Percentiles rank a stretch among this genome's conserved stretches.
Conservation (phyloP, 176 grass and related monocot genomes). For the Rhynchospora breviuscula region DNA sequence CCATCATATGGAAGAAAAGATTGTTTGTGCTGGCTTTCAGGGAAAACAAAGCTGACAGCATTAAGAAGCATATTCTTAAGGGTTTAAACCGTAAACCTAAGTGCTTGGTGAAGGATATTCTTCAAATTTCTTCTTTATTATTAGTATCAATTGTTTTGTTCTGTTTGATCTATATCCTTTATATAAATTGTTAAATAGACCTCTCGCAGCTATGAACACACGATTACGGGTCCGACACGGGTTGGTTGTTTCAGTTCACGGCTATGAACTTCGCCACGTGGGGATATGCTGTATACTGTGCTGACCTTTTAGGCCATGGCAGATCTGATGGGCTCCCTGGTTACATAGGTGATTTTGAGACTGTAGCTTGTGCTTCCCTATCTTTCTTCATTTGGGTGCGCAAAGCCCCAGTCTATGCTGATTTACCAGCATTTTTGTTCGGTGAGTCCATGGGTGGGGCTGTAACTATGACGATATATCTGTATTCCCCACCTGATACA, state of each 20-base stretch:
- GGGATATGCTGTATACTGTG: slow-evolving; percentile 68
- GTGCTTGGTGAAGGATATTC: no score
- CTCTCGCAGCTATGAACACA: no score
- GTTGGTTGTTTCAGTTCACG: slow-evolving; percentile 59
- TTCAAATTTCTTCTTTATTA: no score
- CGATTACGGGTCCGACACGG: slow-evolving; percentile 58
- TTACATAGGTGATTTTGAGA: slow-evolving; percentile 62
- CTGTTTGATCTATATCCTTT: no score
- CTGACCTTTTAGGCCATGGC: slow-evolving; percentile 66
- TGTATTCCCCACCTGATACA: slow-evolving; percentile 32
- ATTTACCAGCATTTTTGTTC: slow-evolving; percentile 54
- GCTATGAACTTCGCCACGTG: slow-evolving; percentile 48
- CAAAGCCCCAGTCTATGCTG: neutral
- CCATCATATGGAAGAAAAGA: no score
- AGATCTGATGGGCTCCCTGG: slow-evolving; percentile 48
- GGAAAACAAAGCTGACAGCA: no score
- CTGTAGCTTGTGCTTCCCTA: slow-evolving; percentile 38
- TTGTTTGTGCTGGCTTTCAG: no score
- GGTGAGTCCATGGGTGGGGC: slow-evolving; percentile 77
- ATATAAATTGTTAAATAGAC: no score
- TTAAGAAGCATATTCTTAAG: no score
- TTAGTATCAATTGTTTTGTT: no score
- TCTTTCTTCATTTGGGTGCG: slow-evolving; percentile 62
- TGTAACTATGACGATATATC: slow-evolving; percentile 48
- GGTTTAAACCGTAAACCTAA: no score